Evolutionary conservation across 176 grass and related monocot genomes (phyloP).

Genomic region (Aegilops speltoides): DNA sequence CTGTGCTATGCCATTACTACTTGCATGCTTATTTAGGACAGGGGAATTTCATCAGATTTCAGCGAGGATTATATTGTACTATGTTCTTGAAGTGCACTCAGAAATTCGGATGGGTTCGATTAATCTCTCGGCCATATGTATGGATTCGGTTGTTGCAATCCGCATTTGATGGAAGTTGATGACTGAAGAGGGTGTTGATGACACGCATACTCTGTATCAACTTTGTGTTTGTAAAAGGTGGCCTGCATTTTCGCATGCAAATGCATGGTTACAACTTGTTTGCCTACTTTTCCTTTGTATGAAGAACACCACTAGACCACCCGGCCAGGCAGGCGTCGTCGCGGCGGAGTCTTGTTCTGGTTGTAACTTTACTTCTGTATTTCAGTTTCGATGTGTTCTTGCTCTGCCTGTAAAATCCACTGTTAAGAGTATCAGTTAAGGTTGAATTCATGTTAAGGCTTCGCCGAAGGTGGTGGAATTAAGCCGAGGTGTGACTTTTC

Average conservation of each 20-base stretch:
- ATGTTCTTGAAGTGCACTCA: background rate
- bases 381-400: background rate
- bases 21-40: background rate
- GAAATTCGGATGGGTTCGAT: background rate
- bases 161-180: background rate
- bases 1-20: background rate
- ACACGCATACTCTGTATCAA: background rate
- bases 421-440: background rate
- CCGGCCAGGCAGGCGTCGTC: no score
- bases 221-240: background rate
- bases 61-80: background rate
- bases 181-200: background rate
- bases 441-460: background rate
- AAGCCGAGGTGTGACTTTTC: no score
- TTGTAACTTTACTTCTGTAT: background rate
- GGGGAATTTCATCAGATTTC: background rate
- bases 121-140: background rate
- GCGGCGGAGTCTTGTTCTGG: background rate
- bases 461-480: background rate
- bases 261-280: background rate
- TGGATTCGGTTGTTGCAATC: no score
- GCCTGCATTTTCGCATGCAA: background rate
- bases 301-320: background rate
- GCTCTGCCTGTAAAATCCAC: background rate
- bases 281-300: background rate